phyloP scores from a whole-genome alignment of 306 rosid species.

The Trifolium subterraneum region DNA sequence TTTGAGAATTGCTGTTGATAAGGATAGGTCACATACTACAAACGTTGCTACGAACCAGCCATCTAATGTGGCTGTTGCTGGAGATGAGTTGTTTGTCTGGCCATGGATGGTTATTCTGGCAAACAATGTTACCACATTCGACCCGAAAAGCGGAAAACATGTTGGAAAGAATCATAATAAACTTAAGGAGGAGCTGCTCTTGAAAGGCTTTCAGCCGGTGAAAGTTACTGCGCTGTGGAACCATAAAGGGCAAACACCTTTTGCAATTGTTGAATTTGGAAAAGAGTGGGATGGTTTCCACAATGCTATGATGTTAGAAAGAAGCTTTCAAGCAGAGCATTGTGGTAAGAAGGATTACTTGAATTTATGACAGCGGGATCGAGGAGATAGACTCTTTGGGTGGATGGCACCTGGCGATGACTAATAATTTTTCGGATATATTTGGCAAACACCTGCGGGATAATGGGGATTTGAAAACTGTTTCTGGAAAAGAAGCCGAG shows the following conservation, averaged over 20 bases:
- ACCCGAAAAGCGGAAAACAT: constrained; percentile 46
- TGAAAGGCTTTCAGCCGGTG: constrained; percentile 71
- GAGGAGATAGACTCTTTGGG: constrained; percentile 60
- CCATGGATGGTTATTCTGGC: constrained; percentile 78
- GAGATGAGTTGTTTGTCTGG: constrained; percentile 63
- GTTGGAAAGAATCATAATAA: constrained; percentile 75
- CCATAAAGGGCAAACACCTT: constrained; percentile 68
- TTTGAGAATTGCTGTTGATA: neutral
- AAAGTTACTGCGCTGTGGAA: constrained; percentile 75
- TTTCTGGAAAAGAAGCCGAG: constrained; percentile 53
- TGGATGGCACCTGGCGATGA: constrained; percentile 64
- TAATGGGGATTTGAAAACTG: constrained; percentile 52
- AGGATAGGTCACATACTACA: neutral
- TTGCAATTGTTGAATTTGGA: constrained; percentile 67
- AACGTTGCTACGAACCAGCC: neutral
- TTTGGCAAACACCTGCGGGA: constrained; percentile 46
- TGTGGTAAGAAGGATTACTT: constrained; percentile 65
- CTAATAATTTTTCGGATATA: constrained; percentile 7
- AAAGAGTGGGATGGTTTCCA: constrained; percentile 75
- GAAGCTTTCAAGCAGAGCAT: constrained; percentile 51
- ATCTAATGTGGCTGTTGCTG: neutral
- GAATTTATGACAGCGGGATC: neutral
- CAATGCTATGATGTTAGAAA: constrained; percentile 69
- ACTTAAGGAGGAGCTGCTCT: constrained; percentile 56
- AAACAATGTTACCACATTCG: constrained; percentile 54